Evolutionary conservation across 2,329 filamentous ascomycete genomes (phyloP), one percentile per base, ranked within the genome.

Genomic region (Ophiostoma tasmaniense): DNA sequence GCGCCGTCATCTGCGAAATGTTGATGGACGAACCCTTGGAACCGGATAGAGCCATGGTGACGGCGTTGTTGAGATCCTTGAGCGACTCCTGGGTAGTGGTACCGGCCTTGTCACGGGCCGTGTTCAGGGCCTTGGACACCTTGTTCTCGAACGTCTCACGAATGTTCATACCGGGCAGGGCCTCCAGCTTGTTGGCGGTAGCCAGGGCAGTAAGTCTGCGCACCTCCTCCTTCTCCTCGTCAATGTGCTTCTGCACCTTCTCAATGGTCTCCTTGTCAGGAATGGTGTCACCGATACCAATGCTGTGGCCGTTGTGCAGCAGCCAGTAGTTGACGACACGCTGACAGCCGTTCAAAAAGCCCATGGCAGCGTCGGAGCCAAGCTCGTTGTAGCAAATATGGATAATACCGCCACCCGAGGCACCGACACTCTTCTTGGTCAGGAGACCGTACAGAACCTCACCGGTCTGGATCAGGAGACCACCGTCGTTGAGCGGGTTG

Each of bases 21-120:
- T 99, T 99, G 84, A 99, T 98, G 14, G 92, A 94, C 2, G 95
- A 98, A 78, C 95, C 95, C 83, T 99, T 99, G 74, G 96, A 99
- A 76, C 95, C 95, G 70, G 95, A 97, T 67, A 89, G 88, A 71
- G 96, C 93, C 91, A 98, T 99, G 76, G 93, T 92, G 68, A 96
- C 92, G 66, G 94, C 94, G 76, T 98, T 97, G 84, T 99, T 99
- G 75, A 91, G 84, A 79, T 97, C 92, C 81, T 97, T 97, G 78
- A 99, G 81, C 83, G 91, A 93, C 80, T 92, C 90, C 79, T 96
- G 91, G 0, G 95, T 96, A 66, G 89, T 90, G 28, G 90, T 94
- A 89, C 95, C 95, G 76, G 95, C 95, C 78, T 93, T 91, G 77
- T 99, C 95, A 90, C 94, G 94, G 77, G 94, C 94, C 72, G 90